A percentile compares a stretch with the other conserved stretches of the same genome.
Conservation (phyloP, 2,329 filamentous ascomycete species). For the Tolypocladium inflatum region DNA sequence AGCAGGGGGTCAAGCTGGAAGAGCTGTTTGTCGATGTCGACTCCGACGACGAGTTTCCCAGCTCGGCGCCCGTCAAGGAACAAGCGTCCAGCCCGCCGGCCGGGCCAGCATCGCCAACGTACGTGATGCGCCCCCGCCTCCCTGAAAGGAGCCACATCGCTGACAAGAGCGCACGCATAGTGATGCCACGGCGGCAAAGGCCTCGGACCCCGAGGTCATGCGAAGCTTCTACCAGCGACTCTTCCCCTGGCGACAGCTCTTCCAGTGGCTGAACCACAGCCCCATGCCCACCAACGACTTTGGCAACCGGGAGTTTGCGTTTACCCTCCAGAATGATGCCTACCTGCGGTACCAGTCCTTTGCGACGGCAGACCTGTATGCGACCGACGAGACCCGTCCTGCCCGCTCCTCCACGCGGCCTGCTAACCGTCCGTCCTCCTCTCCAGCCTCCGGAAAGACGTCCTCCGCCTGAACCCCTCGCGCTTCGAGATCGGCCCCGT, state of each 20-base stretch:
- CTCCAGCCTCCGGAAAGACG: constrained; percentile 74
- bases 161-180: constrained; percentile 9
- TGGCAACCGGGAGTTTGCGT: constrained; percentile 87
- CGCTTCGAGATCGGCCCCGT: constrained; percentile 99
- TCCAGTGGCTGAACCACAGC: constrained; percentile 96
- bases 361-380: constrained; percentile 42
- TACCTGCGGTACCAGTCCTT: constrained; percentile 84
- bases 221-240: constrained; percentile 90
- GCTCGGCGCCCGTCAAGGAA: constrained; percentile 31
- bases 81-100: constrained; percentile 29
- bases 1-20: constrained; percentile 44
- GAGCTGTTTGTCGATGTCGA: constrained; percentile 50
- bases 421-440: not conserved
- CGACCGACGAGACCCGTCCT: not conserved
- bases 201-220: constrained; percentile 76
- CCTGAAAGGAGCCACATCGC: not conserved
- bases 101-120: constrained; percentile 34
- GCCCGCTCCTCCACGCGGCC: not conserved
- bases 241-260: constrained; percentile 89
- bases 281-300: constrained; percentile 81
- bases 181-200: constrained; percentile 27
- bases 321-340: constrained; percentile 85
- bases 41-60: constrained; percentile 53
- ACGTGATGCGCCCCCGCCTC: constrained; percentile 11
- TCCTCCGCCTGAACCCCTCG: constrained; percentile 76